A percentile compares a stretch with the other conserved stretches of the same genome.
Evolutionary conservation across 345 rosid species (phyloP).

Genomic region (Schrenkiella parvula): DNA sequence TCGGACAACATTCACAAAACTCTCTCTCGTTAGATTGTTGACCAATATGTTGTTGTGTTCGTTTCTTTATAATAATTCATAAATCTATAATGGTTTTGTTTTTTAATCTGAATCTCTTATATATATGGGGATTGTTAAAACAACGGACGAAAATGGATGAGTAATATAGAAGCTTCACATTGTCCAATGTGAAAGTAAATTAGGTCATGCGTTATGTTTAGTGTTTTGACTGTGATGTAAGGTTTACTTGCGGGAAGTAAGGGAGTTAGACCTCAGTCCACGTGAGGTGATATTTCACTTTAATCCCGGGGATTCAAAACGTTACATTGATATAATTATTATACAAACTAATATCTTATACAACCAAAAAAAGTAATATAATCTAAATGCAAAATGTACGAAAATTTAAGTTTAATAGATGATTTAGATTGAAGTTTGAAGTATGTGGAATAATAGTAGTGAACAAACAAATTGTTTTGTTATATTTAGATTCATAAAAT

Average conservation of each 20-base stretch:
- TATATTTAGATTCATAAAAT: not conserved
- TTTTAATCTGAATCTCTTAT: constrained; percentile 3
- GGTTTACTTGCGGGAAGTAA: constrained; percentile 33
- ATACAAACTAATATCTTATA: not conserved
- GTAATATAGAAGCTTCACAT: constrained; percentile 26
- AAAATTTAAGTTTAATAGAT: not conserved
- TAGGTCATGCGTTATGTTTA: constrained; percentile 34
- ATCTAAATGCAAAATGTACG: not conserved
- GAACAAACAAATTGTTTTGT: not conserved
- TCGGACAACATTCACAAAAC: constrained; percentile 16
- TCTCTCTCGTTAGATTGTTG: constrained; percentile 3
- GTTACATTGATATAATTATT: constrained; percentile 11
- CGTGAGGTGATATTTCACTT: constrained; percentile 23
- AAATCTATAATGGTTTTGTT: not conserved
- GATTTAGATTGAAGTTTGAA: not conserved
- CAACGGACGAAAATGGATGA: not conserved
- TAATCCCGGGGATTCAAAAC: constrained; percentile 20
- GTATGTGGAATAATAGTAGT: not conserved
- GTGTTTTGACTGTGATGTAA: constrained; percentile 29
- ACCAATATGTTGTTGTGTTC: constrained; percentile 8
- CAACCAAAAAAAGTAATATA: not conserved
- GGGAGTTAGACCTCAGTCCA: constrained; percentile 21
- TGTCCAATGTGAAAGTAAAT: constrained; percentile 23
- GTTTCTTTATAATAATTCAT: constrained; percentile 3
- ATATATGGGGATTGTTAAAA: not conserved